Percentiles rank a stretch among this genome's conserved stretches.
These are phyloP conservation scores for Aspergillus ostianus DNA, from an alignment of 495 filamentous ascomycete genomes.

Conservation along the genomic window DNA sequence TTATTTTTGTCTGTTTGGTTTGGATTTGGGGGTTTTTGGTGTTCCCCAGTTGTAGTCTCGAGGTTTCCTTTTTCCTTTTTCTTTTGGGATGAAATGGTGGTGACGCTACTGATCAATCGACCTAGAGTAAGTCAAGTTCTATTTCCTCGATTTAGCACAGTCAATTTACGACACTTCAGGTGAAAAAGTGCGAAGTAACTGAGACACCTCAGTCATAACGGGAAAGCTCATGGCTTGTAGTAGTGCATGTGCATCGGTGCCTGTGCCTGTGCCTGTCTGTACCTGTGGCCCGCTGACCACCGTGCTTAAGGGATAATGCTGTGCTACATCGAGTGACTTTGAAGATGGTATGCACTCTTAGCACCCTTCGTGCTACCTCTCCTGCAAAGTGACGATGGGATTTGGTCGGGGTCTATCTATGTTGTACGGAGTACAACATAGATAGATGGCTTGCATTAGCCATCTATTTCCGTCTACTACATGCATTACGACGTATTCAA, in stretches of 20 bases:
- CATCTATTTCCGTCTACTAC: too few species aligned
- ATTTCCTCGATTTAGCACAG: not conserved
- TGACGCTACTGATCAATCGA: not conserved
- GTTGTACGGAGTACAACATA: too few species aligned
- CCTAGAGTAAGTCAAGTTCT: not conserved
- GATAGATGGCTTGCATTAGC: too few species aligned
- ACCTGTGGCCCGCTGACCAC: not conserved
- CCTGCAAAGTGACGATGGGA: constrained; percentile 4
- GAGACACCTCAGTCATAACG: not conserved
- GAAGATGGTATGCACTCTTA: not conserved
- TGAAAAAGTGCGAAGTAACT: not conserved
- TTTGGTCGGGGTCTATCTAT: not conserved
- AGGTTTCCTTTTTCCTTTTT: not conserved
- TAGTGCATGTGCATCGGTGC: not conserved
- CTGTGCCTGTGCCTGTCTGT: not conserved
- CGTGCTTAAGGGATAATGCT: not conserved
- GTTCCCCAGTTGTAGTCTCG: not conserved
- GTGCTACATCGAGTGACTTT: not conserved
- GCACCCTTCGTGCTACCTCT: not conserved
- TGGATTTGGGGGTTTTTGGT: not conserved
- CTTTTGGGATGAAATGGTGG: too few species aligned
- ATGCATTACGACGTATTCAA: too few species aligned
- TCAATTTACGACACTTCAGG: not conserved
- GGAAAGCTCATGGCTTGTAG: not conserved
- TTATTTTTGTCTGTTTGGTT: not conserved